A percentile compares a stretch with the other conserved stretches of the same genome.
Evolutionary conservation across 805 yeast genomes (phyloP).

Genomic region (Yarrowia alimentaria): DNA sequence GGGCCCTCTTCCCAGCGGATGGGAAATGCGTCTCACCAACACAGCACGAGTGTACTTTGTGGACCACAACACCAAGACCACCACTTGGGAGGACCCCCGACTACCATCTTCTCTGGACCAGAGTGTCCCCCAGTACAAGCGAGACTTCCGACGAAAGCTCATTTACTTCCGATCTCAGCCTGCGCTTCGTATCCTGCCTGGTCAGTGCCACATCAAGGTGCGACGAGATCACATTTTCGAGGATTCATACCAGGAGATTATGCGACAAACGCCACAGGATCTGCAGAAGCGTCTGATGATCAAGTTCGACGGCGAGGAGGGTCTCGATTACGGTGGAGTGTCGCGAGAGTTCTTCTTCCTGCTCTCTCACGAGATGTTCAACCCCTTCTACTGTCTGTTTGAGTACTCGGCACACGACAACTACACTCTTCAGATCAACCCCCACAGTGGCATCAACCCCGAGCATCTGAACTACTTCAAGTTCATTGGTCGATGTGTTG

Average conservation of each 20-base stretch:
- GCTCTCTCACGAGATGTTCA: constrained; percentile 96
- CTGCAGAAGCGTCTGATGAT: constrained; percentile 96
- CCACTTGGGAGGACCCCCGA: constrained; percentile 99
- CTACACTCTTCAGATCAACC: constrained; percentile 95
- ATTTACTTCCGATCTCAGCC: constrained; percentile 98
- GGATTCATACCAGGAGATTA: constrained; percentile 95
- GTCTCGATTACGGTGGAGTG: constrained; percentile 99
- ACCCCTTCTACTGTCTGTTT: constrained; percentile 94
- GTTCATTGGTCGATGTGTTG: constrained; percentile 97
- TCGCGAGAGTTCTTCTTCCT: constrained; percentile 96
- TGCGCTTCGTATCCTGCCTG: constrained; percentile 93
- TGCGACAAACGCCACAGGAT: constrained; percentile 99
- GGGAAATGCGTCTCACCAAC: constrained; percentile 99
- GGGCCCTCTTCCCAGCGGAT: constrained; percentile 97
- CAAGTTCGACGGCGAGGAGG: constrained; percentile 98
- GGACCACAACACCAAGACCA: constrained; percentile 97
- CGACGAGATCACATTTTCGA: constrained; percentile 95
- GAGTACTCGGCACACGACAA: constrained; percentile 98
- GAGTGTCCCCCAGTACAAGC: constrained; percentile 97
- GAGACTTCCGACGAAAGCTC: constrained; percentile 96
- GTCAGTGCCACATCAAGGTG: constrained; percentile 97
- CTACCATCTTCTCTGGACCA: constrained; percentile 96
- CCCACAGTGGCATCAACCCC: constrained; percentile 94
- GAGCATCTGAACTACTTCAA: constrained; percentile 98
- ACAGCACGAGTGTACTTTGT: constrained; percentile 98